A percentile compares a stretch with the other conserved stretches of the same genome.
Conservation (phyloP, 768 basidiomycete genomes). For the Rhodotorula kratochvilovae region DNA sequence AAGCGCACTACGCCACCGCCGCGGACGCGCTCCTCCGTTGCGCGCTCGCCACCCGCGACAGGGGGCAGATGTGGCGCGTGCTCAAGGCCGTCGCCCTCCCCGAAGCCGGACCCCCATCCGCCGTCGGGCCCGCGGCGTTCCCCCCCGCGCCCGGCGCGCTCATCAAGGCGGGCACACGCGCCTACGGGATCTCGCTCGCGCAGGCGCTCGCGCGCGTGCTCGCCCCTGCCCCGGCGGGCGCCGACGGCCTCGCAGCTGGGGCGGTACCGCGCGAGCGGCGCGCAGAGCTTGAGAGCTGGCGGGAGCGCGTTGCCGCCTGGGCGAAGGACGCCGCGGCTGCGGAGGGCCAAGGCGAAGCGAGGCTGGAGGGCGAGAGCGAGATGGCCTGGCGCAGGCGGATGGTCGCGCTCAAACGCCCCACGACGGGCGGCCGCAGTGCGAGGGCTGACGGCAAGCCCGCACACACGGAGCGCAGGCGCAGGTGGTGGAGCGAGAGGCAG, state of each 20-base stretch:
- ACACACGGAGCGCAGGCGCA: not conserved
- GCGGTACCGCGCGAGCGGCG: not conserved
- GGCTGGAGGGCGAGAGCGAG: not conserved
- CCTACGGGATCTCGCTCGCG: not conserved
- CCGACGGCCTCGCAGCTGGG: not conserved
- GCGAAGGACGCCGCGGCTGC: not conserved
- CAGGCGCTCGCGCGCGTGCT: not conserved
- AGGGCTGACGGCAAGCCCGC: not conserved
- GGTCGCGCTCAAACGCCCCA: not conserved
- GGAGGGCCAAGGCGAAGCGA: not conserved
- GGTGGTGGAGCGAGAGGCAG: not conserved
- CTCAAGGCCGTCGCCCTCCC: constrained; percentile 10
- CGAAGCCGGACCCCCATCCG: not conserved
- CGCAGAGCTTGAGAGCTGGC: not conserved
- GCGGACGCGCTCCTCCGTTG: not conserved
- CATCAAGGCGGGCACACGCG: not conserved
- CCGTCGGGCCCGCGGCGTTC: not conserved
- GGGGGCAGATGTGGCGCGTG: constrained; percentile 14
- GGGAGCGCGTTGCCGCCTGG: not conserved
- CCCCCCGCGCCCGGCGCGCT: too few species aligned
- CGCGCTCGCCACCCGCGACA: constrained; percentile 3
- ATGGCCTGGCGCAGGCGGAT: not conserved
- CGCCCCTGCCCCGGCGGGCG: not conserved
- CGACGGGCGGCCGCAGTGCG: not conserved
- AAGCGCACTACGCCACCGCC: not conserved